Conservation (phyloP, 1,284 basidiomycete species). For the Malassezia caprae region DNA sequence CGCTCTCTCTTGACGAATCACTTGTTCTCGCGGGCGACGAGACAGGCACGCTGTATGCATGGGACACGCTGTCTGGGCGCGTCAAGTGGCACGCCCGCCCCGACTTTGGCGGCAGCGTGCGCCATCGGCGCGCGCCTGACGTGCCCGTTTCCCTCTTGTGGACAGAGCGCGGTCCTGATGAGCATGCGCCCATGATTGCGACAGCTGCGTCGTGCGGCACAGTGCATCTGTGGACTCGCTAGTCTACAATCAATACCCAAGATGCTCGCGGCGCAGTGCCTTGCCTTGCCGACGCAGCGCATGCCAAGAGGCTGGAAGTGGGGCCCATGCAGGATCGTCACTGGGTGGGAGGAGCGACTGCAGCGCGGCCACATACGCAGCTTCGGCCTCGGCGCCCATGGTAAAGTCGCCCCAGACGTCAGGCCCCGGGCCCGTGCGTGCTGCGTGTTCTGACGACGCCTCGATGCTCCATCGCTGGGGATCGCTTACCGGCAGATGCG, state of each 20-base stretch:
- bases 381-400: neutral
- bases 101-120: conserved; percentile 54
- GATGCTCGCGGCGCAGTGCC: conserved; percentile 14
- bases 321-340: neutral
- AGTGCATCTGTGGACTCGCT: conserved; percentile 34
- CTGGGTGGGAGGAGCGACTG: conserved; percentile 14
- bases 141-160: conserved; percentile 61
- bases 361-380: conserved; percentile 29
- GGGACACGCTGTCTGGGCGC: conserved; percentile 58
- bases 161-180: conserved; percentile 67
- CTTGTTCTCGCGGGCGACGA: conserved; percentile 80
- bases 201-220: conserved; percentile 64
- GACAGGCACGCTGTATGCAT: conserved; percentile 72
- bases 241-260: conserved; percentile 18
- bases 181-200: conserved; percentile 55
- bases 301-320: conserved; percentile 10
- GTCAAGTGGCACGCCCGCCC: conserved; percentile 4
- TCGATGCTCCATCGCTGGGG: conserved; percentile 21
- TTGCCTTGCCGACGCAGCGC: conserved; percentile 15
- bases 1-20: conserved; percentile 66
- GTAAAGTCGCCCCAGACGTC: conserved; percentile 8
- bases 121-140: conserved; percentile 62
- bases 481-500: conserved; percentile 16
- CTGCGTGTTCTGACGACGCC: neutral
- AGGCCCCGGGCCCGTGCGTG: neutral